Conservation (phyloP, 2,329 filamentous ascomycete species). For the Daldinia sp. region DNA sequence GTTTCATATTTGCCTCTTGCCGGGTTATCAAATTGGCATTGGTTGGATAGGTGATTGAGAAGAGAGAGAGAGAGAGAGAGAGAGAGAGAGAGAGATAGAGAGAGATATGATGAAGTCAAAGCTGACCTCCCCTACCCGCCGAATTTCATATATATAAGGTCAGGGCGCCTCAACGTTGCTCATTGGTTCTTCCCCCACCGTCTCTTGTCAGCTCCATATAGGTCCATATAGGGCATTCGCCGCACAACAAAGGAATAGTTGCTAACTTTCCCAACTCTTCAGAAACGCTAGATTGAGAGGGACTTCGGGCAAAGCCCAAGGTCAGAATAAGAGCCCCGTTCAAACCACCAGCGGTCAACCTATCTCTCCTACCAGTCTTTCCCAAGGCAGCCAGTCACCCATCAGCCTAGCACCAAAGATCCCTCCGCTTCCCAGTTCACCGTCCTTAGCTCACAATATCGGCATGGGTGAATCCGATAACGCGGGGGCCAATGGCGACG, state of each 20-base stretch:
- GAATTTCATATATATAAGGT: slow-evolving; percentile 5
- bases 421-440: slow-evolving; percentile 69
- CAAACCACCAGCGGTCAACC: slow-evolving; percentile 58
- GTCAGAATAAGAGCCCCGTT: slow-evolving; percentile 62
- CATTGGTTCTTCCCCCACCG: slow-evolving; percentile 19
- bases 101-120: slow-evolving; percentile 2
- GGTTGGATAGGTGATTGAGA: slow-evolving; percentile 12
- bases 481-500: slow-evolving; percentile 58
- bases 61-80: background rate
- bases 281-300: slow-evolving; percentile 68
- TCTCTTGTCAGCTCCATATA: slow-evolving; percentile 13
- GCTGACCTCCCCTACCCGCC: background rate
- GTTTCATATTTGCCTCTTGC: slow-evolving; percentile 23
- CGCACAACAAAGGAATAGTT: slow-evolving; percentile 31
- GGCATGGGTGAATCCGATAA: slow-evolving; percentile 69
- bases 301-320: slow-evolving; percentile 60
- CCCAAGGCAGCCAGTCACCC: slow-evolving; percentile 61
- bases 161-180: slow-evolving; percentile 4
- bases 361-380: slow-evolving; percentile 54
- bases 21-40: background rate
- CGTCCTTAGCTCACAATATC: slow-evolving; percentile 71
- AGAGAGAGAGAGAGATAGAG: too few relatives aligned
- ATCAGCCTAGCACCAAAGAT: slow-evolving; percentile 64
- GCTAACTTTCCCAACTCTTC: slow-evolving; percentile 41
- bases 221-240: slow-evolving; percentile 1